These are phyloP conservation scores for Coemansia asiatica DNA, from an alignment of 192 early-diverging fungal species.

Conservation along the genomic window DNA sequence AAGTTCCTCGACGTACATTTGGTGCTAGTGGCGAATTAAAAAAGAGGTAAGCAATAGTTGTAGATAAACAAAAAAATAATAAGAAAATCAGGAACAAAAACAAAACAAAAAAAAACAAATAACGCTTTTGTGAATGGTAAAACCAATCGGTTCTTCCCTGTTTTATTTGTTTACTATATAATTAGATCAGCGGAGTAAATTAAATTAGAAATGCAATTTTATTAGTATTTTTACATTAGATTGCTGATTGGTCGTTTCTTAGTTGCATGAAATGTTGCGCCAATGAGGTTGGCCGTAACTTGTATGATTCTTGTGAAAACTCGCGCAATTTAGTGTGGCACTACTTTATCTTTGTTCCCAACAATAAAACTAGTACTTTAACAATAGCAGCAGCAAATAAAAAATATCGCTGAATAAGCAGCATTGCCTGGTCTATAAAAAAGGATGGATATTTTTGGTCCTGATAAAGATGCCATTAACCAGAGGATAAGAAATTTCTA, in stretches of 20 bases:
- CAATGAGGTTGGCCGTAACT: background rate
- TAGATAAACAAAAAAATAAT: background rate
- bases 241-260: background rate
- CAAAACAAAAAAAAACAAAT: background rate
- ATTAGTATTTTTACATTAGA: background rate
- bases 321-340: background rate
- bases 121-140: too few species aligned
- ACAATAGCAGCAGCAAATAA: too few species aligned
- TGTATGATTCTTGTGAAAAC: background rate
- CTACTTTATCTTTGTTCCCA: background rate
- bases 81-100: background rate
- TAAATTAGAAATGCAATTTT: background rate
- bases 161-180: background rate
- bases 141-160: too few species aligned
- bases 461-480: too few species aligned
- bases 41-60: background rate
- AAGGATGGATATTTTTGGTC: too few species aligned
- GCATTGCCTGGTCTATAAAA: too few species aligned
- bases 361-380: too few species aligned
- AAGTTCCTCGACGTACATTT: constrained; percentile 91
- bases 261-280: background rate
- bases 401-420: too few species aligned
- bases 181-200: background rate
- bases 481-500: too few species aligned
- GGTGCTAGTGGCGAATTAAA: background rate